Base-by-base conservation (phyloP, 768 basidiomycete species). In the Cystofilobasidium capitatum region DNA sequence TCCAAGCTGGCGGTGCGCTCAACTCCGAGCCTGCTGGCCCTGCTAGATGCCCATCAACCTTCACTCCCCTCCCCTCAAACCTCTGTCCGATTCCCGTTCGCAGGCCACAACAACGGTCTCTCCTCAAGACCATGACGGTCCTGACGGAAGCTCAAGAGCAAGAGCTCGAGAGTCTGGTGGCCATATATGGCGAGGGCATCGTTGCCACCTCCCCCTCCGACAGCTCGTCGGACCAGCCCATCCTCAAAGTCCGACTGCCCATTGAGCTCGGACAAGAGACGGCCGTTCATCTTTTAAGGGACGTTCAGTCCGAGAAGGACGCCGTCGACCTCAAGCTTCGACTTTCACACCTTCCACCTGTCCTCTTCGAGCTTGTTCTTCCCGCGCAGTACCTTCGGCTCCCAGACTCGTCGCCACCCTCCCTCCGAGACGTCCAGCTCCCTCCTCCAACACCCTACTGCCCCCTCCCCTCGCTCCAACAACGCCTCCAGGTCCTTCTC, bases 351-450 rank as follows among this genome's bases (percentile, higher is more conserved):
- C 59, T 61, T 12, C 59, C 59, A 24, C 59, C 59, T 4, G 39
- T 61, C 8, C 40, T 40, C 7, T 16, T 61, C 24, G 16, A 42
- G 3, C 24, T 61, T 16, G 17, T 40, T 4, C 40, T 61, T 36
- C 59, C 59, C n/a, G 20, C 59, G 59, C 29, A 5, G 17, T 61
- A 61, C 44, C n/a, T n/a, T n/a, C n/a, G n/a, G n/a, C n/a, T n/a
- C n/a, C 59, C 59, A 22, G 39, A 10, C 8, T 9, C n/a, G 1
- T 42, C 59, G 29, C 59, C 59, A 29, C 39, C 39, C 2, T 24
- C 22, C 10, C 39, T 61, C 37, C 13, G 17, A 10, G 16, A 42
- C 6, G 29, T 29, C 39, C 20, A 24, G 10, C 59, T 40, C 8
- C 24, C 39, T 20, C 7, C 44, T 12, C 29, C 14, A 5, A 24